Evolutionary conservation across 2,329 filamentous ascomycete species (phyloP).

Genomic region (Monosporascus sp.): DNA sequence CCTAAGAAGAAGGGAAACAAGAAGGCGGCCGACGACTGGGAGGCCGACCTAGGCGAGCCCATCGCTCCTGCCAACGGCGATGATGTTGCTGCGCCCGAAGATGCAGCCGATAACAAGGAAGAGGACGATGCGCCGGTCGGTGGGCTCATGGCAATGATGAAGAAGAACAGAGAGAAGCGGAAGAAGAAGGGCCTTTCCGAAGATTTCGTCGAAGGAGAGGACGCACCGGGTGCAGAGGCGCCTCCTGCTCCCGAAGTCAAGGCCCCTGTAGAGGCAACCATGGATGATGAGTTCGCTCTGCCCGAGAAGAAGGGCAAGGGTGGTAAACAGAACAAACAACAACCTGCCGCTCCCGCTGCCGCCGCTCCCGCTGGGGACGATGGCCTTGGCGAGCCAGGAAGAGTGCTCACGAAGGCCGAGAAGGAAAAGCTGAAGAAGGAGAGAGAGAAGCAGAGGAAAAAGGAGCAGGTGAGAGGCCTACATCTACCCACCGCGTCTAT

Average conservation of each 20-base stretch:
- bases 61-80: constrained; percentile 54
- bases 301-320: constrained; percentile 72
- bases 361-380: constrained; percentile 39
- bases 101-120: constrained; percentile 46
- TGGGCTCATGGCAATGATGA: constrained; percentile 73
- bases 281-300: constrained; percentile 80
- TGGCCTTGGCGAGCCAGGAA: constrained; percentile 52
- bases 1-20: constrained; percentile 89
- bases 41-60: constrained; percentile 81
- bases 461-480: constrained; percentile 68
- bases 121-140: constrained; percentile 52
- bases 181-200: constrained; percentile 80
- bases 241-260: constrained; percentile 54
- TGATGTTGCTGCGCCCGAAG: constrained; percentile 45
- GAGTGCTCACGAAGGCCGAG: constrained; percentile 91
- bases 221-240: constrained; percentile 39
- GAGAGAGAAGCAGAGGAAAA: constrained; percentile 96
- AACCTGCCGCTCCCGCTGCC: constrained; percentile 40
- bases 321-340: constrained; percentile 41
- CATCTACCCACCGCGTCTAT: neutral
- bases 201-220: constrained; percentile 68
- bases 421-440: constrained; percentile 99
- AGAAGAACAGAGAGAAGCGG: constrained; percentile 79
- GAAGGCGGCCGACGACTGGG: constrained; percentile 90
- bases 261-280: constrained; percentile 72